These are phyloP conservation scores for Platanthera guangdongensis DNA, from an alignment of 106 monocot species.

Conservation along the genomic window DNA sequence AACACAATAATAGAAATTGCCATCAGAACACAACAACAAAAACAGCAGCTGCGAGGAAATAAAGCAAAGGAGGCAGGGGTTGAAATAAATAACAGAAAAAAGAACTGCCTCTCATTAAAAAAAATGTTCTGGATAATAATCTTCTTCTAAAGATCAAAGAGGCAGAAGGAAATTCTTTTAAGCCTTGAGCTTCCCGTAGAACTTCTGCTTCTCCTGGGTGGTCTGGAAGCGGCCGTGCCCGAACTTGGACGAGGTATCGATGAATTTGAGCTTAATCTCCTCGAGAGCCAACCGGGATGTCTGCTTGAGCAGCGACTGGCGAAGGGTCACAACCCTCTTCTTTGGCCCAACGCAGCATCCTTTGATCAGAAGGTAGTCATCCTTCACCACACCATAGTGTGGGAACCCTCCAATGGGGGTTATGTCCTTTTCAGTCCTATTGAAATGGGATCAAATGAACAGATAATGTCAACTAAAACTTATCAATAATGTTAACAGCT, in stretches of 20 bases:
- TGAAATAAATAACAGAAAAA: not conserved
- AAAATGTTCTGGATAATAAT: not conserved
- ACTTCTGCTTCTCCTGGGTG: conserved; percentile 61
- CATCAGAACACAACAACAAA: not conserved
- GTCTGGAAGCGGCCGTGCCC: conserved; percentile 72
- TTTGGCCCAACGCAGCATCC: conserved; percentile 67
- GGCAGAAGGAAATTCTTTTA: not conserved
- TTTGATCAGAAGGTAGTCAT: conserved; percentile 67
- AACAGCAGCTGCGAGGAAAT: not conserved
- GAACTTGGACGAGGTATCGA: conserved; percentile 68
- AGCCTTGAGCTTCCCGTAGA: conserved; percentile 52
- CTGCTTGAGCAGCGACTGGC: conserved; percentile 61
- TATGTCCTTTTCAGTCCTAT: conserved; percentile 65
- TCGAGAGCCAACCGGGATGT: conserved; percentile 49
- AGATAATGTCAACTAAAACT: too few species aligned
- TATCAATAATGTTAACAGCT: too few species aligned
- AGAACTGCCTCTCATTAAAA: not conserved
- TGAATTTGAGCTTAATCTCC: conserved; percentile 70
- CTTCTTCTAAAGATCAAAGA: not conserved
- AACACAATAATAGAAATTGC: not conserved
- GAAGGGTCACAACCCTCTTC: conserved; percentile 54
- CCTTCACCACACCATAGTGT: conserved; percentile 59
- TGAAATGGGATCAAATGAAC: not conserved
- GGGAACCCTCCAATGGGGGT: conserved; percentile 73
- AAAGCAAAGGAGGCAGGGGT: not conserved